Conservation (phyloP, 2,329 filamentous ascomycete genomes). For the Verticillium longisporum region DNA sequence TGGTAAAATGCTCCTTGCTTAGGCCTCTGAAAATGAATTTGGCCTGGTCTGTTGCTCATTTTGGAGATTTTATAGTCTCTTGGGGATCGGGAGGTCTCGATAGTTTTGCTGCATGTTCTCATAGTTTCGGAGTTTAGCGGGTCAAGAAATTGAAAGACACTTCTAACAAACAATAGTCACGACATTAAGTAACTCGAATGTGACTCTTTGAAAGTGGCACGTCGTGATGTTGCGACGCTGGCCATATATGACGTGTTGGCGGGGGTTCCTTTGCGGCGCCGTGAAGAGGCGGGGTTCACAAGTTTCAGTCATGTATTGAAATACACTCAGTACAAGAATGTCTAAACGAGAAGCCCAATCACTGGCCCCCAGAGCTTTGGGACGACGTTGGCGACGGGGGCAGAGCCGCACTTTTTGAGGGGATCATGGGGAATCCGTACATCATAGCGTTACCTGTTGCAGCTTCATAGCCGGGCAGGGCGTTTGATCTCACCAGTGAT, state of each 20-base stretch:
- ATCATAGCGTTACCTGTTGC: background rate
- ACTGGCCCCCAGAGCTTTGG: background rate
- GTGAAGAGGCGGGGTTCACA: background rate
- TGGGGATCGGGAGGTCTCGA: background rate
- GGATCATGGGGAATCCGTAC: background rate
- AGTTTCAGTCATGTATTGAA: background rate
- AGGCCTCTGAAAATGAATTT: background rate
- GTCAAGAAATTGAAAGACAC: background rate
- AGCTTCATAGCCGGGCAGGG: background rate
- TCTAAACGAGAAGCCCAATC: background rate
- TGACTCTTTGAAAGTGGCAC: background rate
- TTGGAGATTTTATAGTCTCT: background rate
- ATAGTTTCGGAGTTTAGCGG: background rate
- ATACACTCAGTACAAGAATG: background rate
- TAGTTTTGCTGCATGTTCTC: background rate
- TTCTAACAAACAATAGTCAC: no score
- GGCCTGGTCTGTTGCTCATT: background rate
- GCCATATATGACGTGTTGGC: background rate
- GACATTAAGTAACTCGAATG: background rate
- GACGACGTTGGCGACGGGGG: background rate
- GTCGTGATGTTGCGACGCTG: background rate
- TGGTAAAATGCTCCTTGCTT: background rate
- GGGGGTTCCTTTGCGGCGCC: background rate
- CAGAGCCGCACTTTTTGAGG: slow-evolving; percentile 1
- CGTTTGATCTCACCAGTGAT: slow-evolving; percentile 1